Conservation (phyloP, 345 rosid species). For the Eucalyptus sideroxylon region DNA sequence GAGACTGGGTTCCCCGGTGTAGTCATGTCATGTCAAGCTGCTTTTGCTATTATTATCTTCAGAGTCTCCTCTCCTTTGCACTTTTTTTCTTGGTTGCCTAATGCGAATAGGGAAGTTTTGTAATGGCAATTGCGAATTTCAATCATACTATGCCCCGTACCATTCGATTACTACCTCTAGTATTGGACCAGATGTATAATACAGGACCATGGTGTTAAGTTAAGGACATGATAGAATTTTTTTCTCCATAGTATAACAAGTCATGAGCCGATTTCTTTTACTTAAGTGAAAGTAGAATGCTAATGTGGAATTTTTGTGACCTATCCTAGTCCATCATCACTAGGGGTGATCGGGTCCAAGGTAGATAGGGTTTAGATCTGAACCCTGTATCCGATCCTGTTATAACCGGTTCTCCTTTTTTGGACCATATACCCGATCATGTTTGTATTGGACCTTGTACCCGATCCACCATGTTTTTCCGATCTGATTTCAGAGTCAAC, state of each 20-base stretch:
- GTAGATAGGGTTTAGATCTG: no score
- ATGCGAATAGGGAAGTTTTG: background rate
- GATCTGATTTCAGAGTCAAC: no score
- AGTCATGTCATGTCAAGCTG: background rate
- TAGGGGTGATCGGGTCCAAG: no score
- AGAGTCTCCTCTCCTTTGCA: background rate
- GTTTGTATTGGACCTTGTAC: no score
- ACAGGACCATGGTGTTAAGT: background rate
- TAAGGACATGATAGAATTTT: background rate
- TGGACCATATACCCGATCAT: no score
- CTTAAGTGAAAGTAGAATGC: background rate
- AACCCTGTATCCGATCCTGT: fast-evolving
- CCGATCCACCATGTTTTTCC: no score
- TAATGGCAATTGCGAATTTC: background rate
- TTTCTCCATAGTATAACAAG: background rate
- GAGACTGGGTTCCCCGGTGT: background rate
- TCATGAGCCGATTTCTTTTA: background rate
- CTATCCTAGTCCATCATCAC: background rate
- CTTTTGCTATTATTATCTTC: background rate
- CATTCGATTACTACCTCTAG: background rate
- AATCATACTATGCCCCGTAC: background rate
- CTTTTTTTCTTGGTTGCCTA: background rate
- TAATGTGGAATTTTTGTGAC: background rate
- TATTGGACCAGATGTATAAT: background rate
- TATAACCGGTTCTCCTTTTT: no score